Percentiles rank a stretch among this genome's conserved stretches.
Evolutionary conservation across 2,329 filamentous ascomycete genomes (phyloP).

Genomic region (Spiromastix sp.): DNA sequence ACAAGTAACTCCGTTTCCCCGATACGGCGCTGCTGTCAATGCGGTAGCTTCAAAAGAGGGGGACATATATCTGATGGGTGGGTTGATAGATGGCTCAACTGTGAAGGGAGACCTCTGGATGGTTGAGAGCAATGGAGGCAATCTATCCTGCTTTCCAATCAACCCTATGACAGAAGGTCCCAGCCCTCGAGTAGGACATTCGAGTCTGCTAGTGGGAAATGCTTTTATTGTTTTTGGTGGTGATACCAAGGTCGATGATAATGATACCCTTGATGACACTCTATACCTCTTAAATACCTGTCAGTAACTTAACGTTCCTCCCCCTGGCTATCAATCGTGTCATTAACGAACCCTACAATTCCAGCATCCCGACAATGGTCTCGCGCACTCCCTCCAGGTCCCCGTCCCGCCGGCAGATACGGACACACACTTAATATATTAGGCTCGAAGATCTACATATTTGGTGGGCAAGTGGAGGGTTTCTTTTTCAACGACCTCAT

Average conservation of each 20-base stretch:
- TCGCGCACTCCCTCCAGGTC: conserved; percentile 75
- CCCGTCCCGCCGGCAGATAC: conserved; percentile 80
- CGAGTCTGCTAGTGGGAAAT: conserved; percentile 90
- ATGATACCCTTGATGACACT: conserved; percentile 85
- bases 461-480: conserved; percentile 93
- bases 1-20: conserved; percentile 79
- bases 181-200: conserved; percentile 86
- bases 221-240: conserved; percentile 98
- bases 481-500: conserved; percentile 97
- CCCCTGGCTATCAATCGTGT: background rate
- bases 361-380: conserved; percentile 97
- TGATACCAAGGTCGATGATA: conserved; percentile 93
- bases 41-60: conserved; percentile 88
- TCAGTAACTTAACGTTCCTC: conserved; percentile 42
- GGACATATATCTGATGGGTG: conserved; percentile 95
- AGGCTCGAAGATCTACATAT: conserved; percentile 93
- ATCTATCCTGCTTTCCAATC: conserved; percentile 82
- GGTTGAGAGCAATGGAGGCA: conserved; percentile 75
- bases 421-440: conserved; percentile 94
- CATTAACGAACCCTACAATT: background rate
- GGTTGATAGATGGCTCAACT: conserved; percentile 84
- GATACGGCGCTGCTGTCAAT: conserved; percentile 96
- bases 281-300: conserved; percentile 95
- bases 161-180: conserved; percentile 88
- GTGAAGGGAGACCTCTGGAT: conserved; percentile 98